phyloP scores from a whole-genome alignment of 2,329 filamentous ascomycete genomes.

The Pseudogymnoascus sp. region DNA sequence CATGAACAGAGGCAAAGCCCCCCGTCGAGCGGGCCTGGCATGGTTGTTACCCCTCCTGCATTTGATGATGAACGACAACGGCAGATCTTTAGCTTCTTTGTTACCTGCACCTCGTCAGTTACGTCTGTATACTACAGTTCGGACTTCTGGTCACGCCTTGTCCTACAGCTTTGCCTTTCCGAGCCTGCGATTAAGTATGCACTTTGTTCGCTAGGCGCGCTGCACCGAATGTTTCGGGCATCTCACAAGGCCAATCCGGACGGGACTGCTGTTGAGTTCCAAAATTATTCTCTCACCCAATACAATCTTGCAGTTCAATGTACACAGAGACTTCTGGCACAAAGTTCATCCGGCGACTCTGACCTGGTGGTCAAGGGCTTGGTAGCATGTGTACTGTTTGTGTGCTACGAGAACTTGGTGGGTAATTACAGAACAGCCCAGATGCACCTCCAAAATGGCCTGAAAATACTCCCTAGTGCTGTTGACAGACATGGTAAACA shows the following conservation, averaged over 20 bases:
- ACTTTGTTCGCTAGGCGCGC: slow-evolving; percentile 17
- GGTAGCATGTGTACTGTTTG: slow-evolving; percentile 20
- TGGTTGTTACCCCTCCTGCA: neutral
- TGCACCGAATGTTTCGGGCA: slow-evolving; percentile 15
- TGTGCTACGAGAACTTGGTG: slow-evolving; percentile 20
- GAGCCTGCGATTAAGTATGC: slow-evolving; percentile 20
- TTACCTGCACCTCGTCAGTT: slow-evolving; percentile 14
- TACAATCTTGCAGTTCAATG: slow-evolving; percentile 18
- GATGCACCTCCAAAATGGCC: slow-evolving; percentile 20
- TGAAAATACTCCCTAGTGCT: slow-evolving; percentile 15
- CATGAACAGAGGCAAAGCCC: neutral
- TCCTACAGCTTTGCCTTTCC: slow-evolving; percentile 19
- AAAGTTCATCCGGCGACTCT: neutral
- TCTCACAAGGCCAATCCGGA: neutral
- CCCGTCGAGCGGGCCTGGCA: slow-evolving; percentile 7
- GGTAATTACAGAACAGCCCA: slow-evolving; percentile 13
- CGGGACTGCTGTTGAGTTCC: neutral
- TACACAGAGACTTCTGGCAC: slow-evolving; percentile 13
- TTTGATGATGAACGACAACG: slow-evolving; percentile 7
- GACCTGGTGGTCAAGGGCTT: slow-evolving; percentile 6
- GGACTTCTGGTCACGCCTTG: slow-evolving; percentile 19
- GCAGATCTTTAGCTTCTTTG: slow-evolving; percentile 19
- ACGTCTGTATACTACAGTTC: slow-evolving; percentile 3
- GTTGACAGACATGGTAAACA: neutral
- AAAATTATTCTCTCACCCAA: slow-evolving; percentile 15